A percentile compares a stretch with the other conserved stretches of the same genome.
Evolutionary conservation across 2,329 filamentous ascomycete species (phyloP).

Genomic region (Trichoderma asperellum): DNA sequence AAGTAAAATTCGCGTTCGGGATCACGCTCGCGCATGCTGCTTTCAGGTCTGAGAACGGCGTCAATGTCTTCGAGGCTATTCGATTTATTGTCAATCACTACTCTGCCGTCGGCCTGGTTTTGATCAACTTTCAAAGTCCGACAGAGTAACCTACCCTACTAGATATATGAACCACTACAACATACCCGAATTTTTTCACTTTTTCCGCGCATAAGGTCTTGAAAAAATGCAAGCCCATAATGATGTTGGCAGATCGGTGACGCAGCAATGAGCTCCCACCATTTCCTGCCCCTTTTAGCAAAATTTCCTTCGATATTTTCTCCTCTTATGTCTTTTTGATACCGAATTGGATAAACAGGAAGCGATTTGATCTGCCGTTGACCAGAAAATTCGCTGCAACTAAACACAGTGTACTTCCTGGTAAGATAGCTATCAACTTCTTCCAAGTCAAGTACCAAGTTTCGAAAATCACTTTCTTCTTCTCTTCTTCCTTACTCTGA

Average conservation of each 20-base stretch:
- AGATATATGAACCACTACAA: neutral
- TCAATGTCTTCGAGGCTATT: no score
- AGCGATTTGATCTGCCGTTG: neutral
- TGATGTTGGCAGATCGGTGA: neutral
- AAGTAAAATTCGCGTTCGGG: no score
- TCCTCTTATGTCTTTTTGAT: no score
- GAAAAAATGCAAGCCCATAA: neutral
- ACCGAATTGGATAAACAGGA: neutral
- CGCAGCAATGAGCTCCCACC: neutral
- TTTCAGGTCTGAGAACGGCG: no score
- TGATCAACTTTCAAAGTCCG: neutral
- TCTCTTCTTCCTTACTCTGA: no score
- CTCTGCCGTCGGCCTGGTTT: neutral
- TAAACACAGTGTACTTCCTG: accelerated
- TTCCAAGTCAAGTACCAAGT: neutral
- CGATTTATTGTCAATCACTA: neutral
- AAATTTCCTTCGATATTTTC: no score
- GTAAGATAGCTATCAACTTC: neutral
- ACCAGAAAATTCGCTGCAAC: neutral
- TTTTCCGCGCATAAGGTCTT: neutral
- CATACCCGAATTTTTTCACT: neutral
- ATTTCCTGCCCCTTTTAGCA: neutral
- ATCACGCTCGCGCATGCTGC: no score
- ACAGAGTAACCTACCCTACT: neutral
- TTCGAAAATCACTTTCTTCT: neutral